phyloP scores from a whole-genome alignment of 805 yeast genomes.

The Candida parachauliodes region DNA sequence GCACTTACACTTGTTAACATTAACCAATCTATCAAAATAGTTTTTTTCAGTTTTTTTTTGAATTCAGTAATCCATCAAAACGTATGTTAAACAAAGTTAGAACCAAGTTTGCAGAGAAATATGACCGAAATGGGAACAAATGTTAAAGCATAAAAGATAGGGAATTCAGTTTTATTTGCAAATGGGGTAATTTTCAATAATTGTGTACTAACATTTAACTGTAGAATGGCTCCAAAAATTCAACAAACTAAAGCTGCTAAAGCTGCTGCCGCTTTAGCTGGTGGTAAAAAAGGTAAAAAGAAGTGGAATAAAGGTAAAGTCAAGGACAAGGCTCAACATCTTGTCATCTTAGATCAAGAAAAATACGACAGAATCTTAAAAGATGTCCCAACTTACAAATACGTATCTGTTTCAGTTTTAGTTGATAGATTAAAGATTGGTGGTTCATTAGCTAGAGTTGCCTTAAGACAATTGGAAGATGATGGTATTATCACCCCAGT shows the following conservation, averaged over 20 bases:
- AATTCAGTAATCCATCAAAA: conserved; percentile 11
- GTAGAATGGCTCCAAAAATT: conserved; percentile 96
- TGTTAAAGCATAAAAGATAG: too few relatives aligned
- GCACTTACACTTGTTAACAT: too few relatives aligned
- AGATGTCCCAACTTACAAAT: conserved; percentile 99
- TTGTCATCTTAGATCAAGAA: conserved; percentile 95
- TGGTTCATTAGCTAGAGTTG: conserved; percentile 99
- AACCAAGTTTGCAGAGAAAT: too few relatives aligned
- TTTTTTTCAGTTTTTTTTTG: conserved; percentile 3
- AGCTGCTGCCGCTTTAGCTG: conserved; percentile 99
- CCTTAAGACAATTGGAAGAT: conserved; percentile 90
- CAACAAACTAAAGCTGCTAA: conserved; percentile 99
- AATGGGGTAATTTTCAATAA: too few relatives aligned
- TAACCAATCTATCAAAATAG: neutral
- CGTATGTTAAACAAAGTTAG: conserved; percentile 8
- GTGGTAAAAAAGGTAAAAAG: conserved; percentile 99
- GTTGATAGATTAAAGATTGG: conserved; percentile 99
- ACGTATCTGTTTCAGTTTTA: conserved; percentile 94
- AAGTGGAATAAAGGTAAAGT: conserved; percentile 99
- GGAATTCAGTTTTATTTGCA: neutral
- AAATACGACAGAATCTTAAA: conserved; percentile 98
- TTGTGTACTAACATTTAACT: conserved; percentile 24
- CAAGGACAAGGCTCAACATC: conserved; percentile 99
- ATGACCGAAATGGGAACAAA: neutral
- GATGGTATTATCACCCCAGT: conserved; percentile 95